Base-by-base conservation (phyloP, 768 basidiomycete genomes). In the Termitomyces sp. region DNA sequence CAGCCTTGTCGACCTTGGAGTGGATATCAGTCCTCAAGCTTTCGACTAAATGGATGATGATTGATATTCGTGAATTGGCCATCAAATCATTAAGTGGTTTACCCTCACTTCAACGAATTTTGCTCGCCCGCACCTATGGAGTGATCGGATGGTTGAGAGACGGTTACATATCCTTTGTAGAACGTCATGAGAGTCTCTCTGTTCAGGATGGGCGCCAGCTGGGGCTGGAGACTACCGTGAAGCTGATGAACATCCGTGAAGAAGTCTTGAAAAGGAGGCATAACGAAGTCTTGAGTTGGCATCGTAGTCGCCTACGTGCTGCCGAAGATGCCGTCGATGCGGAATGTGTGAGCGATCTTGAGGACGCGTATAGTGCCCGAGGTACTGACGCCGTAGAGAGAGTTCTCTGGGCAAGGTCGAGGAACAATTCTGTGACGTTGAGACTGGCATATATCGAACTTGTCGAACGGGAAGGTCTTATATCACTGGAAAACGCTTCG, bases 21-120 rank as follows among this genome's bases (percentile, higher is more conserved):
- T 61, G 62, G 59, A 20, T 44, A 2, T 64, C 62, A 12, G 40
- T 63, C 3, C 33, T 61, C 10, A 63, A 60, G n/a, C 57, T 61
- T 20, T n/a, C 59, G 3, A 42, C 60, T 3, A 27, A 26, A 22
- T 63, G 57, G 62, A 48, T 22, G 30, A 57, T 59, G 58, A 8
- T 54, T 14, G 52, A 59, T 37, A 10, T 58, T 18, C 56, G 59
- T n/a, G 18, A 58, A 14, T 13, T 34, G 27, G 57, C 59, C 4
- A 55, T 58, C 26, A 27, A 34, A 32, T n/a, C 47, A 18, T 36
- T 60, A 1, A 5, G 24, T 14, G 5, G 18, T 9, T 3, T 14
- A 32, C 6, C 26, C 3, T 37, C 30, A 39, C 32, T 24, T 3
- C 18, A 26, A n/a, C n/a, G 52, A 44, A 53, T 63, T 8, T 1